A percentile compares a stretch with the other conserved stretches of the same genome.
Evolutionary conservation across 2,329 filamentous ascomycete genomes (phyloP).

Genomic region (Calycina marina): DNA sequence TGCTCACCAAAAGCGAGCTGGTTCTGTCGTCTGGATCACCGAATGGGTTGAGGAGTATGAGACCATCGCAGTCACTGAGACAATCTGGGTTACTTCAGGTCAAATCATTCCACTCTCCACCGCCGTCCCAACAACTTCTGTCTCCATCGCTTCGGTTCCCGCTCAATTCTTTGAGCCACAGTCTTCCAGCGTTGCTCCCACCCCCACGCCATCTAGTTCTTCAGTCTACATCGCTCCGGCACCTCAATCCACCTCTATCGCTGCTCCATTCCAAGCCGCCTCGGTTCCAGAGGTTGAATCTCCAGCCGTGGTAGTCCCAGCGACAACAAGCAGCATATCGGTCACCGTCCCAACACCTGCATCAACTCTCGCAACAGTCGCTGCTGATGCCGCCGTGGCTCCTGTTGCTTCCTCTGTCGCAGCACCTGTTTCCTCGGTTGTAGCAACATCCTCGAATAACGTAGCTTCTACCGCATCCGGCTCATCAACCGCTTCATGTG

Average conservation of each 20-base stretch:
- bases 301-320: conserved; percentile 7
- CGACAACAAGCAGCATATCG: conserved; percentile 4
- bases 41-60: conserved; percentile 31
- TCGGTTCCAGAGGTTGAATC: conserved; percentile 6
- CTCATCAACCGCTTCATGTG: conserved; percentile 20
- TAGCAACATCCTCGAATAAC: conserved; percentile 12
- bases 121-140: conserved; percentile 2
- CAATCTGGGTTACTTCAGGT: conserved; percentile 28
- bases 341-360: conserved; percentile 11
- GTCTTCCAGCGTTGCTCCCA: conserved; percentile 3
- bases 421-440: conserved; percentile 6
- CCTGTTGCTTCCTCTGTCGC: conserved; percentile 4
- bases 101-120: conserved; percentile 8
- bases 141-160: conserved; percentile 3
- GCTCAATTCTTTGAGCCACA: conserved; percentile 14
- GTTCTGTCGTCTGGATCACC: conserved; percentile 32
- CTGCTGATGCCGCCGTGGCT: conserved; percentile 10
- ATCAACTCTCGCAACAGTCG: conserved; percentile 15
- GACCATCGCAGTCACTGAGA: conserved; percentile 26
- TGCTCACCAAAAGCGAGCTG: conserved; percentile 15
- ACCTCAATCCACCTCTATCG: conserved; percentile 2
- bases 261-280: conserved; percentile 6
- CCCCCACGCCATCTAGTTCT: conserved; percentile 3
- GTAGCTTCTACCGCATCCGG: conserved; percentile 14
- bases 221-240: conserved; percentile 8